Evolutionary conservation across 805 yeast genomes (phyloP).

Genomic region (Candida rishiriensis): DNA sequence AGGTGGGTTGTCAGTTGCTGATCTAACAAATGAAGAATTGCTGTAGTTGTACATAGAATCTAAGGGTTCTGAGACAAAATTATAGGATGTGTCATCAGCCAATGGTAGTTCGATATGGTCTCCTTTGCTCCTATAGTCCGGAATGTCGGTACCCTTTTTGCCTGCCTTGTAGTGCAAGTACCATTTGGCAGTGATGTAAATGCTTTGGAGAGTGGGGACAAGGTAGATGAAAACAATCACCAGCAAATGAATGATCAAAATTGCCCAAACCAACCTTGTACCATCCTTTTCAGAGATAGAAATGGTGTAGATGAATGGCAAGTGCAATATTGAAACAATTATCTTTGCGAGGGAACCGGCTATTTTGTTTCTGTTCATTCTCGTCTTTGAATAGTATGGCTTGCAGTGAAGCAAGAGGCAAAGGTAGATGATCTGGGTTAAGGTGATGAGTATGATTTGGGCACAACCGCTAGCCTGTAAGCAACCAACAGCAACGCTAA

Average conservation of each 20-base stretch:
- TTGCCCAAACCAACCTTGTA: slow-evolving; percentile 40
- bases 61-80: background rate
- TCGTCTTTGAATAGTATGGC: slow-evolving; percentile 32
- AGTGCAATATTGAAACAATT: slow-evolving; percentile 36
- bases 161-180: slow-evolving; percentile 16
- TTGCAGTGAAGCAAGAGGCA: slow-evolving; percentile 21
- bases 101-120: slow-evolving; percentile 20
- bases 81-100: slow-evolving; percentile 5
- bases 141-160: slow-evolving; percentile 18
- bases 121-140: slow-evolving; percentile 18
- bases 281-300: slow-evolving; percentile 33
- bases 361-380: slow-evolving; percentile 29
- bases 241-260: slow-evolving; percentile 35
- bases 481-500: slow-evolving; percentile 40
- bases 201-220: slow-evolving; percentile 24
- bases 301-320: slow-evolving; percentile 38
- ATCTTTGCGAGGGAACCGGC: slow-evolving; percentile 36
- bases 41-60: background rate
- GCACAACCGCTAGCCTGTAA: slow-evolving; percentile 39
- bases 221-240: slow-evolving; percentile 21
- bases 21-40: background rate
- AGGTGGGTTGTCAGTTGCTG: slow-evolving; percentile 1
- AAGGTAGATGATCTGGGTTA: slow-evolving; percentile 32
- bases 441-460: slow-evolving; percentile 38
- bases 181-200: slow-evolving; percentile 22